phyloP scores from a whole-genome alignment of 2,329 filamentous ascomycete genomes.

The Aureobasidium sp. region DNA sequence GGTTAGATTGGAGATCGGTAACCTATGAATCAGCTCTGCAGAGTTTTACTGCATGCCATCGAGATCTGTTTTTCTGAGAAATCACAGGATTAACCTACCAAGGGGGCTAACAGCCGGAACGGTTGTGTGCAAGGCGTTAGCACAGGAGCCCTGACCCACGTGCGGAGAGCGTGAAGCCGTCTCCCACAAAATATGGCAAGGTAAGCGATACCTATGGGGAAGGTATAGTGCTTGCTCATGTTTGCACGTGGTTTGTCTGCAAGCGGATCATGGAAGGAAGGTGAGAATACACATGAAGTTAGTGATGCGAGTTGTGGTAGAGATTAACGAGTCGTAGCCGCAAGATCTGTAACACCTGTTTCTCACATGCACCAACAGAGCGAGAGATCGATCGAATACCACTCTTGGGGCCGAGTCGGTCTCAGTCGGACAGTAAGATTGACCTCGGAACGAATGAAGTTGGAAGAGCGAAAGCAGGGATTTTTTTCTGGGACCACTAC shows the following conservation, averaged over 20 bases:
- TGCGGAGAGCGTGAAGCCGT: background rate
- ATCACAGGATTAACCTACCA: background rate
- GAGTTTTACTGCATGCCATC: slow-evolving; percentile 1
- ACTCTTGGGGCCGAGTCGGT: background rate
- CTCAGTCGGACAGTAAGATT: slow-evolving; percentile 2
- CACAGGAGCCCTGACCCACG: background rate
- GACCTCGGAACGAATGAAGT: background rate
- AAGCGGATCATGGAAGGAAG: background rate
- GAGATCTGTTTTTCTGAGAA: background rate
- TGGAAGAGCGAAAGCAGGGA: background rate
- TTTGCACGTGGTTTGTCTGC: background rate
- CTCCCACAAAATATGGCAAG: background rate
- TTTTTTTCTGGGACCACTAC: background rate
- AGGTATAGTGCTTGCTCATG: background rate
- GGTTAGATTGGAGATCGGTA: background rate
- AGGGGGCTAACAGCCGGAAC: background rate
- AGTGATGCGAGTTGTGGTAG: background rate
- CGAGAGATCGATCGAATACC: slow-evolving; percentile 1
- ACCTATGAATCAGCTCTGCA: background rate
- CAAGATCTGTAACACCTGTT: background rate
- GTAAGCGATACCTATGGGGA: background rate
- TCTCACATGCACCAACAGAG: background rate
- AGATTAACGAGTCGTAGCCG: background rate
- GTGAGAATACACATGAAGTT: background rate
- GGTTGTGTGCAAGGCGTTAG: background rate